These are phyloP conservation scores for Nyssa sinensis DNA, from an alignment of 148 eudicot species.

Conservation along the genomic window DNA sequence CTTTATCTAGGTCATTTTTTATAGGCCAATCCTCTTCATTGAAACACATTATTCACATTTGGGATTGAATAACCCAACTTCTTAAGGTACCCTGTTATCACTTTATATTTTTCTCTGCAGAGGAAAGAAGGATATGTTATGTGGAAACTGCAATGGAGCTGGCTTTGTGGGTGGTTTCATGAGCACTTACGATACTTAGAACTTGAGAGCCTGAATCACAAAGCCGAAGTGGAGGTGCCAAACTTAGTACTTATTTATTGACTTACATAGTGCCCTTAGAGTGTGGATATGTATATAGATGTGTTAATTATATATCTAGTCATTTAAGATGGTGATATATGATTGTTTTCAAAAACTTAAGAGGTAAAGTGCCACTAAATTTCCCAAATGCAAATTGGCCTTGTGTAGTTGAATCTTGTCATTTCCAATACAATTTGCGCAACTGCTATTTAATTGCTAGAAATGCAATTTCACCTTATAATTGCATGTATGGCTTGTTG, in stretches of 20 bases:
- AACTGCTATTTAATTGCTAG: neutral
- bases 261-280: neutral
- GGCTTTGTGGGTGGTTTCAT: slow-evolving; percentile 49
- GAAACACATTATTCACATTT: neutral
- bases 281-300: neutral
- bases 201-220: neutral
- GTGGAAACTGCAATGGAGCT: slow-evolving; percentile 51
- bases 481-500: neutral
- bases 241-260: too few species aligned
- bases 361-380: too few species aligned
- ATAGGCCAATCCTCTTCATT: too few species aligned
- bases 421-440: neutral
- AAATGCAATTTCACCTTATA: neutral
- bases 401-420: neutral
- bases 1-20: too few species aligned
- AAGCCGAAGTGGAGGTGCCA: neutral
- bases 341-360: neutral
- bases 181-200: slow-evolving; percentile 26
- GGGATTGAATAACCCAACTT: neutral
- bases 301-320: neutral
- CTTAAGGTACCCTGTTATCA: neutral
- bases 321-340: neutral
- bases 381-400: neutral
- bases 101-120: slow-evolving; percentile 20
- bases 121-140: slow-evolving; percentile 46